phyloP scores from a whole-genome alignment of 257 asterid genomes.

The Avicennia marina region DNA sequence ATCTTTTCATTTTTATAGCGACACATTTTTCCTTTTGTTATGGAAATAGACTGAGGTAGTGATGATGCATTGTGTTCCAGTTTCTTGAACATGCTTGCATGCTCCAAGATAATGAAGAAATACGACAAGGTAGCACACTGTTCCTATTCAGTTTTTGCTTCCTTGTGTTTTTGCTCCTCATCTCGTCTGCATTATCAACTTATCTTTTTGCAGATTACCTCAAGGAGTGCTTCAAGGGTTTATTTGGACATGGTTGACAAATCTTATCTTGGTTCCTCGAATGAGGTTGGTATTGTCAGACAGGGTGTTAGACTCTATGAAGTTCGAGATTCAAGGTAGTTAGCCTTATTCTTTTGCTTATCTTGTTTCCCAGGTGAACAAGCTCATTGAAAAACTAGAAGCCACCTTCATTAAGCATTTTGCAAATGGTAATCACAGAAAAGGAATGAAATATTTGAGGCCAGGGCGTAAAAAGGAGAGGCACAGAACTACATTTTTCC shows the following conservation, averaged over 20 bases:
- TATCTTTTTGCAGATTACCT: constrained; percentile 44
- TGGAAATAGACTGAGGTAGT: constrained; percentile 15
- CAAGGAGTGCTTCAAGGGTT: constrained; percentile 71
- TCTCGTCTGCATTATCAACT: background rate
- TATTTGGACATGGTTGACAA: constrained; percentile 71
- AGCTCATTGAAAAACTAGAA: constrained; percentile 57
- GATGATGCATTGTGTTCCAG: constrained; percentile 29
- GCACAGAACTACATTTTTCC: constrained; percentile 65
- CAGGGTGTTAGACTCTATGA: background rate
- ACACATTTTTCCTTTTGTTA: background rate
- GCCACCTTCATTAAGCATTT: constrained; percentile 68
- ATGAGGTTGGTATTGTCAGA: constrained; percentile 50
- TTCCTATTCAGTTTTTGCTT: background rate
- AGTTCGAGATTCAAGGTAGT: background rate
- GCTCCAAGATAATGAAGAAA: constrained; percentile 88
- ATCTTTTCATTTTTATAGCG: background rate
- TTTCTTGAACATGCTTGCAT: constrained; percentile 76
- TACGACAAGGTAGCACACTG: constrained; percentile 70
- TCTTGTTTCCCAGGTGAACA: constrained; percentile 35
- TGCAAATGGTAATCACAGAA: constrained; percentile 65
- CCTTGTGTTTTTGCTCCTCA: background rate
- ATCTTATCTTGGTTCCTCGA: constrained; percentile 65
- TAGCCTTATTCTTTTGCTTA: background rate
- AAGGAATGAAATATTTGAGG: constrained; percentile 60
- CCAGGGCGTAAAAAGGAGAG: constrained; percentile 58